phyloP scores from a whole-genome alignment of 352 stramenopile genomes.

The Blastocystis hominis region DNA sequence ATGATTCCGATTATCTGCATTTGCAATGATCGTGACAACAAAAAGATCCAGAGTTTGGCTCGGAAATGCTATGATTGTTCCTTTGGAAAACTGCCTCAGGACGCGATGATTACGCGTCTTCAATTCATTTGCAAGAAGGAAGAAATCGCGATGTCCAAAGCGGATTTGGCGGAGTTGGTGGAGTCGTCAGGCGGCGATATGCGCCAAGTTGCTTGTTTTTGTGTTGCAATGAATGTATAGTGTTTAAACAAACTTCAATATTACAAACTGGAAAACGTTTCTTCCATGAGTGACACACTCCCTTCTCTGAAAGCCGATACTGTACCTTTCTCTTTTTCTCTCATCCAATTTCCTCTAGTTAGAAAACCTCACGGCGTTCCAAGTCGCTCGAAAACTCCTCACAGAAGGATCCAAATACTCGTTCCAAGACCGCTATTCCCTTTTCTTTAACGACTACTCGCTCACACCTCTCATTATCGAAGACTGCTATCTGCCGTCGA shows the following conservation, averaged over 20 bases:
- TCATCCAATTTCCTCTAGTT: slow-evolving; percentile 62
- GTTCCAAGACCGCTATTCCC: slow-evolving; percentile 80
- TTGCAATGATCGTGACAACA: slow-evolving; percentile 93
- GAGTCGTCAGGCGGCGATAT: slow-evolving; percentile 94
- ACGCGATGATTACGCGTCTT: slow-evolving; percentile 80
- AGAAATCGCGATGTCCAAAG: slow-evolving; percentile 83
- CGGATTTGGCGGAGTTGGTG: slow-evolving; percentile 86
- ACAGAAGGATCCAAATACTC: slow-evolving; percentile 62
- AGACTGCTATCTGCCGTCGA: slow-evolving; percentile 73
- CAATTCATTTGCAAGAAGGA: slow-evolving; percentile 81
- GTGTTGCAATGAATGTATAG: background rate
- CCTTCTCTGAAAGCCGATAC: background rate
- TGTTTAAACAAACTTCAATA: slow-evolving; percentile 88
- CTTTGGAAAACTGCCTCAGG: slow-evolving; percentile 80
- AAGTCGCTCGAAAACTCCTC: slow-evolving; percentile 80
- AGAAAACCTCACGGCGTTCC: slow-evolving; percentile 84
- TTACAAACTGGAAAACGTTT: slow-evolving; percentile 67
- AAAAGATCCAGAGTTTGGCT: slow-evolving; percentile 83
- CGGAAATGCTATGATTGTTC: slow-evolving; percentile 92
- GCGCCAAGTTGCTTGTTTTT: slow-evolving; percentile 64
- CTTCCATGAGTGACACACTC: background rate
- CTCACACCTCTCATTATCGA: slow-evolving; percentile 90
- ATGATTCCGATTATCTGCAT: slow-evolving; percentile 98
- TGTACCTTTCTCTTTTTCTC: background rate
- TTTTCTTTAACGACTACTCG: slow-evolving; percentile 96